Conservation (phyloP, 192 early-diverging fungal species). For the Tieghemiomyces parasiticus region DNA sequence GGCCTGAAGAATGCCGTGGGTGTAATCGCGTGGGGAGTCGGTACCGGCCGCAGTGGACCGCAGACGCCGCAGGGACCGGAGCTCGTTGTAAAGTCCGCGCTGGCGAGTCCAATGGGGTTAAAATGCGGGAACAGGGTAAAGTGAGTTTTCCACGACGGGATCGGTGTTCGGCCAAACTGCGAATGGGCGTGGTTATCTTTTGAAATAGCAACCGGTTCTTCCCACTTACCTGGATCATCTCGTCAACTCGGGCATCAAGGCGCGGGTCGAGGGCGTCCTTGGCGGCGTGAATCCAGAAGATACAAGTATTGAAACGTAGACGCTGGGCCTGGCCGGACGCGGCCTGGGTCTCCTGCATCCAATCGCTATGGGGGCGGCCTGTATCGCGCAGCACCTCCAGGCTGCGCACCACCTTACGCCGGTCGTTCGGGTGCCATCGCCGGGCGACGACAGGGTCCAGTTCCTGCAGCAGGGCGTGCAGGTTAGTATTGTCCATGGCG, state of each 20-base stretch:
- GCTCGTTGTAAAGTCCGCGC: constrained; percentile 27
- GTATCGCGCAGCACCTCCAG: constrained; percentile 68
- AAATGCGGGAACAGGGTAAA: constrained; percentile 18
- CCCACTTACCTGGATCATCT: constrained; percentile 61
- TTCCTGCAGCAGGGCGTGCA: constrained; percentile 49
- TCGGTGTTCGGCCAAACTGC: background rate
- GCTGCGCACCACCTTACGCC: constrained; percentile 70
- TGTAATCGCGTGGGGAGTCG: constrained; percentile 44
- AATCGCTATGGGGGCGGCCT: constrained; percentile 57
- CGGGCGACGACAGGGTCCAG: constrained; percentile 79
- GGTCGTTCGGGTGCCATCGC: constrained; percentile 81
- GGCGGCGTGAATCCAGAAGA: constrained; percentile 85
- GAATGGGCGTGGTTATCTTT: constrained; percentile 19
- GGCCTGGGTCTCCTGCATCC: constrained; percentile 50
- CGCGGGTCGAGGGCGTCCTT: constrained; percentile 47
- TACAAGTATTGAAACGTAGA: constrained; percentile 44
- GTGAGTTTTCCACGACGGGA: background rate
- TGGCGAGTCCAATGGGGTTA: constrained; percentile 25
- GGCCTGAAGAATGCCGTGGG: constrained; percentile 17
- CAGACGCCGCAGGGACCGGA: constrained; percentile 17
- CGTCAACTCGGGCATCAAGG: constrained; percentile 67
- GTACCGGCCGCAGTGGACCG: constrained; percentile 51
- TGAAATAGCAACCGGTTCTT: background rate
- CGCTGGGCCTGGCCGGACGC: constrained; percentile 24
- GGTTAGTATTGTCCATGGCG: constrained; percentile 25